Percentiles rank a stretch among this genome's conserved stretches.
phyloP scores from a whole-genome alignment of 169 alveolate species.

The Plasmodium chabaudi region DNA sequence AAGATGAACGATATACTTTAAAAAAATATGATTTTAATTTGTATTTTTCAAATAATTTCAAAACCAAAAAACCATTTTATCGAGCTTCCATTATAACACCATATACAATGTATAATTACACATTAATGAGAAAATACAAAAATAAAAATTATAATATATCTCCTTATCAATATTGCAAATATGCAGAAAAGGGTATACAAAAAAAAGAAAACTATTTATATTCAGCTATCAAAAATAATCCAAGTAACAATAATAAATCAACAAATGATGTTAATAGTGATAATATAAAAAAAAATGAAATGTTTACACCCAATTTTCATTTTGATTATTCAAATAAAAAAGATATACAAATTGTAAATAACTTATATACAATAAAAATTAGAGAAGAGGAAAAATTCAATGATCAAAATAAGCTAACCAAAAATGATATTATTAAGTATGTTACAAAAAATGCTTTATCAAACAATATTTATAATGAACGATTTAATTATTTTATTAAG shows the following conservation, averaged over 20 bases:
- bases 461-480: constrained; percentile 9
- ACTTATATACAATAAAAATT: constrained; percentile 22
- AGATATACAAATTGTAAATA: constrained; percentile 10
- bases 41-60: constrained; percentile 17
- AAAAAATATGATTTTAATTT: neutral
- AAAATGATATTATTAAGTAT: constrained; percentile 23
- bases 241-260: too few species aligned
- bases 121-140: constrained; percentile 20
- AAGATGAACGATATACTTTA: constrained; percentile 5
- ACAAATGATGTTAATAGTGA: neutral
- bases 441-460: neutral
- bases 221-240: too few species aligned
- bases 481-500: constrained; percentile 18
- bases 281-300: neutral
- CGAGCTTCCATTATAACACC: constrained; percentile 24
- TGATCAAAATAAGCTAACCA: constrained; percentile 5
- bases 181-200: neutral
- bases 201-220: too few species aligned
- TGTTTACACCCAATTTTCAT: neutral
- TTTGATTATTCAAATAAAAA: neutral
- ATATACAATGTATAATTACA: constrained; percentile 15
- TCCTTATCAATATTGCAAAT: constrained; percentile 1
- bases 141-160: neutral
- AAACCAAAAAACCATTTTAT: neutral
- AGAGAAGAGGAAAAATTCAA: neutral